phyloP scores from a whole-genome alignment of 2,329 filamentous ascomycete species.

The Nemania abortiva region DNA sequence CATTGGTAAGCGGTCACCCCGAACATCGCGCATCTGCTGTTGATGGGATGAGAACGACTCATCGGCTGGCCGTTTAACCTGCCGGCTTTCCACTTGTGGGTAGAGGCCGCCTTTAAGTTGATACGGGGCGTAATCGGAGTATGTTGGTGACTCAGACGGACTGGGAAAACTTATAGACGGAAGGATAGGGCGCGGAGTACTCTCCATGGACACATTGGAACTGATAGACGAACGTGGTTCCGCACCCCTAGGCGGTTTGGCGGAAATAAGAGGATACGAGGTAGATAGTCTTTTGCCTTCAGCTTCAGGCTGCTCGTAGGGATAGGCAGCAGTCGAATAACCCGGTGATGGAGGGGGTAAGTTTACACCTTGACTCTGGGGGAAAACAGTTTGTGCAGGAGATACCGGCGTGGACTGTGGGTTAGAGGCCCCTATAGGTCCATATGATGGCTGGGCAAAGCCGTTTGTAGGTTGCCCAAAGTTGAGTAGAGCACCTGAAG shows the following conservation, averaged over 20 bases:
- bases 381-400: conserved; percentile 47
- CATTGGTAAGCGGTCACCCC: conserved; percentile 43
- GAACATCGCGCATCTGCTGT: conserved; percentile 44
- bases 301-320: conserved; percentile 44
- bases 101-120: conserved; percentile 42
- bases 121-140: conserved; percentile 42
- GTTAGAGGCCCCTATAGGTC: conserved; percentile 41
- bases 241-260: conserved; percentile 39
- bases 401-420: conserved; percentile 49
- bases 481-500: conserved; percentile 45
- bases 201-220: conserved; percentile 44
- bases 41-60: conserved; percentile 44
- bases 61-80: conserved; percentile 46
- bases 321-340: conserved; percentile 38
- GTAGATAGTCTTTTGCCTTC: conserved; percentile 45
- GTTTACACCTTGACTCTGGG: conserved; percentile 33
- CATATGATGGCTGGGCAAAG: conserved; percentile 49
- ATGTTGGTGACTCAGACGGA: conserved; percentile 41
- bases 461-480: conserved; percentile 43
- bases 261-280: conserved; percentile 43
- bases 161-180: conserved; percentile 44
- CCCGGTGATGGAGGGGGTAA: conserved; percentile 35
- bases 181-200: conserved; percentile 40
- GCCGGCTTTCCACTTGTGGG: conserved; percentile 40
- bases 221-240: conserved; percentile 43